These are phyloP conservation scores for Moniliella sp. DNA, from an alignment of 1,284 basidiomycete species.

Conservation along the genomic window DNA sequence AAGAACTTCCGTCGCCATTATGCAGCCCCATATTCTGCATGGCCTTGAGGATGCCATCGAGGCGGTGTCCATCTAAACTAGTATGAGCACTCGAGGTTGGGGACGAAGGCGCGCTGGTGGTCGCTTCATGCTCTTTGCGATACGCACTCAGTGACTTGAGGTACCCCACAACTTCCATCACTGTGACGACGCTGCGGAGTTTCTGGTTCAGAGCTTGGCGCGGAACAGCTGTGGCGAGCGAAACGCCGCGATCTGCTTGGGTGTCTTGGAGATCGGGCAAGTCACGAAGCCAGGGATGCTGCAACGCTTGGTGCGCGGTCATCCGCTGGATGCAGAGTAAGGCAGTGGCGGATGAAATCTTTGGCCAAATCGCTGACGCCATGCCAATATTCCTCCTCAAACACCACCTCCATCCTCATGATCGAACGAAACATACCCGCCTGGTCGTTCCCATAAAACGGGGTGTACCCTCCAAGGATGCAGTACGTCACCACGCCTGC, in stretches of 20 bases:
- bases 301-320: slow-evolving; percentile 20
- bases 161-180: slow-evolving; percentile 21
- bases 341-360: slow-evolving; percentile 28
- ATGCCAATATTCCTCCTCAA: slow-evolving; percentile 25
- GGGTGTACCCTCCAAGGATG: slow-evolving; percentile 29
- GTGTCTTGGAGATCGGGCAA: slow-evolving; percentile 5
- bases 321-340: slow-evolving; percentile 22
- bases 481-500: slow-evolving; percentile 30
- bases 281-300: slow-evolving; percentile 24
- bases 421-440: slow-evolving; percentile 24
- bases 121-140: neutral
- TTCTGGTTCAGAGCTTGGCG: slow-evolving; percentile 15
- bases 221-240: slow-evolving; percentile 18
- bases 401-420: slow-evolving; percentile 21
- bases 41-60: no score
- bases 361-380: slow-evolving; percentile 21
- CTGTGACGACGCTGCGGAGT: slow-evolving; percentile 21
- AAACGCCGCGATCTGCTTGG: slow-evolving; percentile 12
- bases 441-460: slow-evolving; percentile 27
- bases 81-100: neutral
- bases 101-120: neutral
- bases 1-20: no score
- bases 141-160: slow-evolving; percentile 14
- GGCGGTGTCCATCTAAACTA: neutral
- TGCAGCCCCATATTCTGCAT: no score